These are phyloP conservation scores for Nicotiana noctiflora DNA, from an alignment of 257 asterid species.

Conservation along the genomic window DNA sequence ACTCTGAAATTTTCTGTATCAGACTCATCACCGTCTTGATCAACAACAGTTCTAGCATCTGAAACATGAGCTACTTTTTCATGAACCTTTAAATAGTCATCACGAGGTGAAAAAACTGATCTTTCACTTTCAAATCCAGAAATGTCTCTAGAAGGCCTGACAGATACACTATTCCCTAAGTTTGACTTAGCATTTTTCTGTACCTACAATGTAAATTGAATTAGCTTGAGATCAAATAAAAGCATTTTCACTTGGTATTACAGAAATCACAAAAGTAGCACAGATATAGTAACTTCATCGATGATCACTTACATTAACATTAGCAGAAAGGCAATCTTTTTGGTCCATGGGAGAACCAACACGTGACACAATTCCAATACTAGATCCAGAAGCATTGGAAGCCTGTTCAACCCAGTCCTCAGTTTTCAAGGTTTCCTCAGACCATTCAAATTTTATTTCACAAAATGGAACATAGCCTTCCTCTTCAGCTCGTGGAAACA, in stretches of 20 bases:
- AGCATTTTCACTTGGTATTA: neutral
- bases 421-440: conserved; percentile 13
- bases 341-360: neutral
- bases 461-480: conserved; percentile 62
- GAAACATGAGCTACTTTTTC: conserved; percentile 6
- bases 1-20: conserved; percentile 20
- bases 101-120: neutral
- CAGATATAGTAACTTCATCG: neutral
- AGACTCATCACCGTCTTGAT: conserved; percentile 3
- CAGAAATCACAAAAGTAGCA: neutral
- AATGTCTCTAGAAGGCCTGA: conserved; percentile 21
- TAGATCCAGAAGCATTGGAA: conserved; percentile 21
- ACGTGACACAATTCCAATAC: conserved; percentile 1
- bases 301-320: conserved; percentile 24
- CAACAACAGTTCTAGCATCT: neutral
- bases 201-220: conserved; percentile 12
- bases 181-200: conserved; percentile 26
- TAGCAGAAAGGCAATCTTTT: conserved; percentile 15
- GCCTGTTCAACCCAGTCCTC: conserved; percentile 6
- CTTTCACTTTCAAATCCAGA: conserved; percentile 10
- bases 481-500: conserved; percentile 39
- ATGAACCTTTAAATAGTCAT: neutral
- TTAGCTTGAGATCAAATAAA: neutral
- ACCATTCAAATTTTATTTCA: conserved; percentile 26
- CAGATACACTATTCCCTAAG: conserved; percentile 16